Percentiles rank a stretch among this genome's conserved stretches.
phyloP scores from a whole-genome alignment of 2,329 filamentous ascomycete genomes.

The Hortaea sp. region DNA sequence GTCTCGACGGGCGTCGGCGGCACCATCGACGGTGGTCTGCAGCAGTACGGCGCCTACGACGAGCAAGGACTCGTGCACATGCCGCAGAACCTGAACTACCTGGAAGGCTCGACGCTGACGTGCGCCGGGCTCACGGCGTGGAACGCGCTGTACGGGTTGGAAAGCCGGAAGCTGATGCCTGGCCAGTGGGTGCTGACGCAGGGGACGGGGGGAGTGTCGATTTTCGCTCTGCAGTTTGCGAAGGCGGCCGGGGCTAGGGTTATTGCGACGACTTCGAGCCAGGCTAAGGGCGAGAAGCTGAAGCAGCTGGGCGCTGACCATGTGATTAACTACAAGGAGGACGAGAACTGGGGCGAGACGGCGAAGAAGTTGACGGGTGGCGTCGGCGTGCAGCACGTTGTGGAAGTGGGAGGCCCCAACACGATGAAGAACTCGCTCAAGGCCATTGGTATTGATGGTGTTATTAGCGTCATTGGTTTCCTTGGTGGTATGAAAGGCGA shows the following conservation, averaged over 20 bases:
- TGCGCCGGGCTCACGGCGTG: constrained; percentile 41
- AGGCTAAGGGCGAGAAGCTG: constrained; percentile 39
- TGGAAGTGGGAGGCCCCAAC: constrained; percentile 57
- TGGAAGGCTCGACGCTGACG: constrained; percentile 38
- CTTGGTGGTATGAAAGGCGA: constrained; percentile 39
- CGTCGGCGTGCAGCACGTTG: constrained; percentile 50
- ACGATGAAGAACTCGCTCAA: constrained; percentile 45
- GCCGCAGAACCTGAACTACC: constrained; percentile 45
- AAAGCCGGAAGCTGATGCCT: constrained; percentile 26
- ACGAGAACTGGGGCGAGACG: constrained; percentile 44
- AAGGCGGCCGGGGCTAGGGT: constrained; percentile 46
- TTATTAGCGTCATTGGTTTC: constrained; percentile 49
- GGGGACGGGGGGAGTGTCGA: constrained; percentile 60
- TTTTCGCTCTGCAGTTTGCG: constrained; percentile 54
- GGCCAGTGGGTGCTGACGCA: constrained; percentile 51
- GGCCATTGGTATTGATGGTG: constrained; percentile 39
- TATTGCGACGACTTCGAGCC: constrained; percentile 47
- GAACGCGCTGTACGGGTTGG: constrained; percentile 44
- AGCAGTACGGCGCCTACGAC: constrained; percentile 57
- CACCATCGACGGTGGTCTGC: constrained; percentile 55
- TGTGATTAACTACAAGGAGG: constrained; percentile 48
- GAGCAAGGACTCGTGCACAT: constrained; percentile 56
- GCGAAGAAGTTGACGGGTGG: constrained; percentile 43
- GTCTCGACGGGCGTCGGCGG: constrained; percentile 55
- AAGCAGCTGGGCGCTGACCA: constrained; percentile 46